Percentiles rank a stretch among this genome's conserved stretches.
These are phyloP conservation scores for Phytophthora multivora DNA, from an alignment of 352 stramenopile genomes.

Conservation along the genomic window DNA sequence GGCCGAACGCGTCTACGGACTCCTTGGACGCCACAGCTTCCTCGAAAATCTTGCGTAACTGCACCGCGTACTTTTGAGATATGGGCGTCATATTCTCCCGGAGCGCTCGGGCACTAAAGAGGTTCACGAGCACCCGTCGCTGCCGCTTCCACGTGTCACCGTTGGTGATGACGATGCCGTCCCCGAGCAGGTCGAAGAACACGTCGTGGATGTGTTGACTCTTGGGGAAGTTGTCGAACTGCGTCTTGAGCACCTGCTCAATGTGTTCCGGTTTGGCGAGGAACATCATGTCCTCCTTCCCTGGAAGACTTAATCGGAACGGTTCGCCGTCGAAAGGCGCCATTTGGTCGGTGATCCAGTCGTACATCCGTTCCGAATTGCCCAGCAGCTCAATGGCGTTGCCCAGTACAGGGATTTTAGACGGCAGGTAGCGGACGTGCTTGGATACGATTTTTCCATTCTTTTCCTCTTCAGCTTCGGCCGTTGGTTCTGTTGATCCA, in stretches of 20 bases:
- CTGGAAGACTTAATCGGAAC: slow-evolving; percentile 36
- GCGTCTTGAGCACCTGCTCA: slow-evolving; percentile 43
- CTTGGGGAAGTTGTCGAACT: slow-evolving; percentile 71
- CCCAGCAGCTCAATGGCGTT: slow-evolving; percentile 45
- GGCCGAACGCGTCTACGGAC: slow-evolving; percentile 31
- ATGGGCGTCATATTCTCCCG: slow-evolving; percentile 42
- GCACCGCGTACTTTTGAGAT: slow-evolving; percentile 35
- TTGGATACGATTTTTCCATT: slow-evolving; percentile 18
- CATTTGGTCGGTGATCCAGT: slow-evolving; percentile 55
- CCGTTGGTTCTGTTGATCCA: neutral
- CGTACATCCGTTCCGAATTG: slow-evolving; percentile 47
- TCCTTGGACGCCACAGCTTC: slow-evolving; percentile 20
- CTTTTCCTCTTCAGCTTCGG: neutral
- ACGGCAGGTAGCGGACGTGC: slow-evolving; percentile 34
- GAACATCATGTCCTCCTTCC: slow-evolving; percentile 45
- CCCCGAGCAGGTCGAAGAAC: slow-evolving; percentile 55
- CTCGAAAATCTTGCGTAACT: slow-evolving; percentile 35
- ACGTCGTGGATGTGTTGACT: slow-evolving; percentile 47
- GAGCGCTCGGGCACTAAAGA: slow-evolving; percentile 41
- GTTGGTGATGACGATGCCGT: slow-evolving; percentile 63
- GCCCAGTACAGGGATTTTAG: slow-evolving; percentile 38
- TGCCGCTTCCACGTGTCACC: slow-evolving; percentile 57
- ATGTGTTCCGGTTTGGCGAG: slow-evolving; percentile 35
- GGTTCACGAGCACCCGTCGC: slow-evolving; percentile 36
- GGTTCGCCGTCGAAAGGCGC: slow-evolving; percentile 39